phyloP scores from a whole-genome alignment of 441 rosid genomes.

The Brassica balearica region DNA sequence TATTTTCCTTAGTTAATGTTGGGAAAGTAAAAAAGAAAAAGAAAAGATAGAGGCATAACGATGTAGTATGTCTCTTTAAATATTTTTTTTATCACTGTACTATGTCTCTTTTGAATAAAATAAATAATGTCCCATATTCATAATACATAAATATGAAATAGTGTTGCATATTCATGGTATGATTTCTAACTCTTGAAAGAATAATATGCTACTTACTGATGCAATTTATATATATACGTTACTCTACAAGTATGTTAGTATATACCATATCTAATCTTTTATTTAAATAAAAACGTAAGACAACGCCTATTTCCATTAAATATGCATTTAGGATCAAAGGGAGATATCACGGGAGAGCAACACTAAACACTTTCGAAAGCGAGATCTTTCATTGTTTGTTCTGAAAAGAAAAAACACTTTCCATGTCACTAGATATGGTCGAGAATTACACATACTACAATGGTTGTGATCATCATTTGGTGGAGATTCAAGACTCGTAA shows the following conservation, averaged over 20 bases:
- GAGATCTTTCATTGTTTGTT: background rate
- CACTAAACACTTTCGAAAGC: background rate
- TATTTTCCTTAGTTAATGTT: background rate
- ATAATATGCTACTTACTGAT: background rate
- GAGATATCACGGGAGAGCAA: background rate
- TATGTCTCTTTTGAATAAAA: background rate
- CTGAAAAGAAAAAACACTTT: background rate
- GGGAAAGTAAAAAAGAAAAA: background rate
- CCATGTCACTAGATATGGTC: constrained; percentile 4
- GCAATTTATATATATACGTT: background rate
- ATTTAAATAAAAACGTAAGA: background rate
- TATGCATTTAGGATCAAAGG: constrained; percentile 10
- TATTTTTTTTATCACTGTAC: background rate
- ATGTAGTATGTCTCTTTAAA: constrained; percentile 2
- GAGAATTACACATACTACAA: constrained; percentile 4
- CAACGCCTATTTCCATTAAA: background rate
- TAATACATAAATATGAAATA: background rate
- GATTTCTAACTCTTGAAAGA: background rate
- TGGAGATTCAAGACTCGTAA: constrained; percentile 11
- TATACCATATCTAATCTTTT: background rate
- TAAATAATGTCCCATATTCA: background rate
- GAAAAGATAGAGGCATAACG: background rate
- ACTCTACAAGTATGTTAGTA: background rate
- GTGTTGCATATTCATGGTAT: background rate
- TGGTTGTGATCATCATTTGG: background rate